Evolutionary conservation across 2,329 filamentous ascomycete species (phyloP), one percentile per base, ranked within the genome.

Genomic region (Helotiales sp.): DNA sequence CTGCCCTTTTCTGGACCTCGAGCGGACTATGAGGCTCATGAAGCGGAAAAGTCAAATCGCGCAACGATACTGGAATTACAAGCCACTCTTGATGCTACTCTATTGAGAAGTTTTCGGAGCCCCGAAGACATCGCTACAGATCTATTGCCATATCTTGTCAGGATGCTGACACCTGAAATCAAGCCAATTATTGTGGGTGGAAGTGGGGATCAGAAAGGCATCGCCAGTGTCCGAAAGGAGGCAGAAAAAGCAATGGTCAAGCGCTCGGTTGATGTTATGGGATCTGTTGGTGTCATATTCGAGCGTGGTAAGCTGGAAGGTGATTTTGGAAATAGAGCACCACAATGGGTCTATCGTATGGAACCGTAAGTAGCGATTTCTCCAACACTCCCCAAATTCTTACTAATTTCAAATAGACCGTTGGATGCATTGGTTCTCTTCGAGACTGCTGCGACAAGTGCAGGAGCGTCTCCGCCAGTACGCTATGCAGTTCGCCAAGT

Each of bases 401-500:
- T 20, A 40, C 60, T 73, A 65, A 72, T 28, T 28, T 4, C 3
- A 49, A 40, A 37, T 68, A 86, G 84, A 64, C 83, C 88, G 0
- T 84, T 99, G n/a, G 96, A 99, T 78, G 83, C 86, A 8, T 84
- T 98, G 0, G 85, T 91, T 0, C 85, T 86, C 0, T 98, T 92
- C 73, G 89, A 92, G 72, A 93, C 93, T 0, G 86, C 85, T 1
- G 81, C 87, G 1, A 81, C 87, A 3, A 80, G 77, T 1, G 80
- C 84, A 3, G 81, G 86, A 17, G 81, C 84, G 43, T 86, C 87
- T 1, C 89, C 88, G 0, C 93, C 92, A 0, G 93, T 93, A 0
- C 88, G 96, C n/a, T 99, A 93, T 76, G 95, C 95, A 1, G 91
- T 99, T 6, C 89, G 96, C 24, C 95, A 97, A 78, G 94, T 97